Evolutionary conservation across 2,329 filamentous ascomycete genomes (phyloP), one percentile per base, ranked within the genome.

Genomic region (Lachnellula cervina): DNA sequence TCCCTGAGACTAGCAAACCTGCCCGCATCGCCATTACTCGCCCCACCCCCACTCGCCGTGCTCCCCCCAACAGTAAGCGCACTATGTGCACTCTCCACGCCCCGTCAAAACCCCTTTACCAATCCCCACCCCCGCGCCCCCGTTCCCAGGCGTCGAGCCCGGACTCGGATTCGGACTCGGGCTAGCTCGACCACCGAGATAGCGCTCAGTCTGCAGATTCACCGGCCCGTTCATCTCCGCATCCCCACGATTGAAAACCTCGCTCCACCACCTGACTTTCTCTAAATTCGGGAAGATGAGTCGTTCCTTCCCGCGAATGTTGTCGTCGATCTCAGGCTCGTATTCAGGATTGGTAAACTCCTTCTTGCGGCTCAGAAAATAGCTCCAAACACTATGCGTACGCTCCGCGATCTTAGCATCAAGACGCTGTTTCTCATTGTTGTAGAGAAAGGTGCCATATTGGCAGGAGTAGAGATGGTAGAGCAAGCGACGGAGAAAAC

Each of bases 391-490:
- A 21, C 90, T 96, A 3, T 88, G 80, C 3, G 91, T 96, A 52
- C 83, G 80, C 64, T 91, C 85, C 40, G 78, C 76, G 1, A 89
- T 84, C 28, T 77, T 79, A 21, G 83, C 80, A 44, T 94, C 88
- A 16, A 83, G 76, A 3, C 94, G 86, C 66, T 96, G 89, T 67
- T 91, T 94, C 71, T 99, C 94, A 54, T 84, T 95, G 73, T 99
- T 97, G 73, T 89, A 96, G 5, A 99, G 78, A 70, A 99, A 99
- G 0, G 93, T 97, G 46, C 94, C 94, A 61, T 97, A 99, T 70
- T 99, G 94, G 63, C 92, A 96, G 0, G 93, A 93, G 69, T 97
- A 93, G 1, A 96, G 80, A 70, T 99, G 94, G 69, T 97, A 99
- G 1, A 97, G 78, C 3, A 99, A 77, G 19, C 94, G 84, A 25